Evolutionary conservation across 179 eudicot species (phyloP).

Genomic region (Spergularia azorica): DNA sequence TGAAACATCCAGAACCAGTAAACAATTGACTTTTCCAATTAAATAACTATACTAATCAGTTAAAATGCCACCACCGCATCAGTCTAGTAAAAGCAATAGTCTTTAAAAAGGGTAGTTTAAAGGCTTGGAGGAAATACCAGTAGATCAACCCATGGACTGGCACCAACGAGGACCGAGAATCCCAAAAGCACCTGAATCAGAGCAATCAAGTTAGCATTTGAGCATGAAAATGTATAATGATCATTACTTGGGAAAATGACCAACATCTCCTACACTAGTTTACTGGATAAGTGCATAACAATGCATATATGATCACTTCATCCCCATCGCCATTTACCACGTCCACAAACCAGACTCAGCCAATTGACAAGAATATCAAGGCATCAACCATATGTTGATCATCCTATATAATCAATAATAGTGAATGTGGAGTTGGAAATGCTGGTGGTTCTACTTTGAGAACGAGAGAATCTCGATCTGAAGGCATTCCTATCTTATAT

Average conservation of each 20-base stretch:
- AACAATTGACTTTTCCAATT: too few relatives aligned
- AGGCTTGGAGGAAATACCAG: slow-evolving; percentile 51
- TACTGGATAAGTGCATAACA: background rate
- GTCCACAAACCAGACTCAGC: background rate
- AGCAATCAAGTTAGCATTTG: slow-evolving; percentile 8
- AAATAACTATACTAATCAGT: background rate
- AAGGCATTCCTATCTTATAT: background rate
- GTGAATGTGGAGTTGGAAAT: background rate
- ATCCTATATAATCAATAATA: background rate
- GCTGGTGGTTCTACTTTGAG: background rate
- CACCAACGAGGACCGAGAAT: slow-evolving; percentile 94
- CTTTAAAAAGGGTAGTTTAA: background rate
- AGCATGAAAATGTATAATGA: background rate
- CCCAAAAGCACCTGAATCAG: slow-evolving; percentile 85
- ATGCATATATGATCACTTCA: background rate
- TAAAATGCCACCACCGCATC: background rate
- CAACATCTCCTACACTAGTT: background rate
- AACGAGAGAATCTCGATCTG: background rate
- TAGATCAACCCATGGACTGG: slow-evolving; percentile 98
- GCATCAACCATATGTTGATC: background rate
- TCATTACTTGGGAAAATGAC: background rate
- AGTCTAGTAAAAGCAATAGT: background rate
- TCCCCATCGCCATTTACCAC: background rate
- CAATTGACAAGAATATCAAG: background rate
- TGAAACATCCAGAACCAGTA: too few relatives aligned